A percentile compares a stretch with the other conserved stretches of the same genome.
phyloP scores from a whole-genome alignment of 2,329 filamentous ascomycete species.

The Rhexocercosporidium sp. region DNA sequence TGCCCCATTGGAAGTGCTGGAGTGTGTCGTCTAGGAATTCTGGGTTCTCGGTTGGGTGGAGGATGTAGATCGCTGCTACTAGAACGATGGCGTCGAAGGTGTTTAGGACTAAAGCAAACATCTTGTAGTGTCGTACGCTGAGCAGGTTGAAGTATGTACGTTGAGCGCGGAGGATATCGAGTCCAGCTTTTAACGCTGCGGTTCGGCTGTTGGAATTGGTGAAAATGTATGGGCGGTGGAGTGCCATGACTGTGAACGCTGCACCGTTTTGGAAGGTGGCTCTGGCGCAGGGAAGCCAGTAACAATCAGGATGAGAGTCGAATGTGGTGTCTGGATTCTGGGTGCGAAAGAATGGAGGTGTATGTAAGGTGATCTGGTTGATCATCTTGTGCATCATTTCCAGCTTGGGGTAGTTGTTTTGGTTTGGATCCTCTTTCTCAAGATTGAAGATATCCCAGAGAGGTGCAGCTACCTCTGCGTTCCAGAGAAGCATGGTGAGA shows the following conservation, averaged over 20 bases:
- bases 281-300: slow-evolving; percentile 57
- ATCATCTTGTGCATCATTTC: slow-evolving; percentile 59
- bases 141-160: slow-evolving; percentile 55
- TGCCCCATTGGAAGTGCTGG: slow-evolving; percentile 64
- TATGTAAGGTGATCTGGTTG: slow-evolving; percentile 52
- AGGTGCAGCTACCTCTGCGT: slow-evolving; percentile 52
- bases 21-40: slow-evolving; percentile 53
- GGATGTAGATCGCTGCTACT: slow-evolving; percentile 63
- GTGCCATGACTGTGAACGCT: slow-evolving; percentile 61
- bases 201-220: slow-evolving; percentile 58
- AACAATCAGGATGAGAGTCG: slow-evolving; percentile 57
- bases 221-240: slow-evolving; percentile 68
- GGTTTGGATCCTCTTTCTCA: slow-evolving; percentile 60
- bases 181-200: slow-evolving; percentile 59
- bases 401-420: slow-evolving; percentile 58
- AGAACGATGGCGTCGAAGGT: slow-evolving; percentile 69
- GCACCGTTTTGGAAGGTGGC: slow-evolving; percentile 52
- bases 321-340: slow-evolving; percentile 62
- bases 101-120: slow-evolving; percentile 63
- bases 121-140: slow-evolving; percentile 57
- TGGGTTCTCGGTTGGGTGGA: slow-evolving; percentile 61
- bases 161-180: slow-evolving; percentile 62
- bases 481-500: slow-evolving; percentile 58
- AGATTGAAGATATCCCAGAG: slow-evolving; percentile 57
- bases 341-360: slow-evolving; percentile 58